Conservation (phyloP, 192 early-diverging fungal species). For the Backusella macrospora region DNA sequence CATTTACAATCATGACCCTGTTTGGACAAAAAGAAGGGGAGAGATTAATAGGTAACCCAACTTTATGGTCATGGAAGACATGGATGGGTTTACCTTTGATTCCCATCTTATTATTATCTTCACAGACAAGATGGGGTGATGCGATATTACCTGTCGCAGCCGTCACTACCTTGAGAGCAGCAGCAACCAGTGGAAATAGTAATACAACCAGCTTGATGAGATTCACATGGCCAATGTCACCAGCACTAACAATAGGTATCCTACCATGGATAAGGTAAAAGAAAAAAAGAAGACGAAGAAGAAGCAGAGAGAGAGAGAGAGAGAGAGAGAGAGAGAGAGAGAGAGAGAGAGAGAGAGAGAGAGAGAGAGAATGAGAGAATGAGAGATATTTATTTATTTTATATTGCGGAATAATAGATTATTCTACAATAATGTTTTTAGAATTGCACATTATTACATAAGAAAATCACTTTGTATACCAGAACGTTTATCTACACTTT, state of each 20-base stretch:
- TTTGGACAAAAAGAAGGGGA: constrained; percentile 67
- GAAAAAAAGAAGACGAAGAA: too few relatives aligned
- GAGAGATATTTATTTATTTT: background rate
- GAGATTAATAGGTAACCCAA: constrained; percentile 54
- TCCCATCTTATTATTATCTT: constrained; percentile 62
- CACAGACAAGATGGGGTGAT: constrained; percentile 58
- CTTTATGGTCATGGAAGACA: constrained; percentile 62
- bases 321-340: too few relatives aligned
- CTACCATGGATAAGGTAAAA: constrained; percentile 62
- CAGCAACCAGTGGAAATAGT: background rate
- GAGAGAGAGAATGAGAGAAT: background rate
- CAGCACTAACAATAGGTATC: constrained; percentile 59
- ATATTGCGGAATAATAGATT: background rate
- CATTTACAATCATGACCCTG: constrained; percentile 70
- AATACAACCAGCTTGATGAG: constrained; percentile 47
- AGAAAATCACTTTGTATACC: background rate
- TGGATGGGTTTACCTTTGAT: constrained; percentile 57
- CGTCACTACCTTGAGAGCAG: constrained; percentile 50
- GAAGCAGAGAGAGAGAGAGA: background rate
- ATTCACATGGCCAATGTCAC: constrained; percentile 56
- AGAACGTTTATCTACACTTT: background rate
- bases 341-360: background rate
- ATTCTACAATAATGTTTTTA: constrained; percentile 16
- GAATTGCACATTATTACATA: background rate
- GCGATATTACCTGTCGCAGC: constrained; percentile 64